Conservation (phyloP, 352 stramenopile genomes). For the Phytophthora parvispora region DNA sequence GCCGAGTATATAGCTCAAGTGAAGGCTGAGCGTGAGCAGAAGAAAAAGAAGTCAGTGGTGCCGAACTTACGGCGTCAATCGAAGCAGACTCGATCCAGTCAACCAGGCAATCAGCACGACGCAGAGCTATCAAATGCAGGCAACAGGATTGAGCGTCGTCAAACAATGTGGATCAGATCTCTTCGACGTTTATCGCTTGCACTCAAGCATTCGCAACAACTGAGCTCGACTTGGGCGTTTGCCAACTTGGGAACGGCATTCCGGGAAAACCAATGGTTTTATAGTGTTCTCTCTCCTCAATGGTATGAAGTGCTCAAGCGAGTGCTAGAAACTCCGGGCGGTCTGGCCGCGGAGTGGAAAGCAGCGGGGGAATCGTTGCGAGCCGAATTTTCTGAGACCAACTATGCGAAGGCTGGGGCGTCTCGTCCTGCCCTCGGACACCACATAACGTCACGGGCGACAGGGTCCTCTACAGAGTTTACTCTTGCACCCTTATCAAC, state of each 20-base stretch:
- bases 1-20: constrained; percentile 42
- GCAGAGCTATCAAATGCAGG: neutral
- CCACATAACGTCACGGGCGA: constrained; percentile 2
- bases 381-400: constrained; percentile 56
- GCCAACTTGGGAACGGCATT: constrained; percentile 40
- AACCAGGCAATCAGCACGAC: constrained; percentile 4
- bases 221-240: constrained; percentile 58
- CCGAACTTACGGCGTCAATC: constrained; percentile 8
- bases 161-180: constrained; percentile 20
- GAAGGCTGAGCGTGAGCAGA: constrained; percentile 18
- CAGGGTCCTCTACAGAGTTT: constrained; percentile 15
- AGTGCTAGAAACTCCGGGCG: constrained; percentile 46
- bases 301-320: constrained; percentile 36
- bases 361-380: constrained; percentile 55
- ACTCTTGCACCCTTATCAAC: constrained; percentile 11
- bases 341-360: constrained; percentile 62
- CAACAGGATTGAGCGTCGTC: constrained; percentile 2
- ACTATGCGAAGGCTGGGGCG: constrained; percentile 18
- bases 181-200: constrained; percentile 34
- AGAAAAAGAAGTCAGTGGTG: constrained; percentile 18
- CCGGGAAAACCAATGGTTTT: constrained; percentile 53
- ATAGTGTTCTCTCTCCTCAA: constrained; percentile 34
- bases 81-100: neutral
- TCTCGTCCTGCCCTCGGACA: neutral
- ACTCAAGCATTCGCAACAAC: constrained; percentile 48